Percentiles rank a stretch among this genome's conserved stretches.
These are phyloP conservation scores for Ophiostoma perfectum DNA, from an alignment of 2,329 filamentous ascomycete species.

Conservation along the genomic window DNA sequence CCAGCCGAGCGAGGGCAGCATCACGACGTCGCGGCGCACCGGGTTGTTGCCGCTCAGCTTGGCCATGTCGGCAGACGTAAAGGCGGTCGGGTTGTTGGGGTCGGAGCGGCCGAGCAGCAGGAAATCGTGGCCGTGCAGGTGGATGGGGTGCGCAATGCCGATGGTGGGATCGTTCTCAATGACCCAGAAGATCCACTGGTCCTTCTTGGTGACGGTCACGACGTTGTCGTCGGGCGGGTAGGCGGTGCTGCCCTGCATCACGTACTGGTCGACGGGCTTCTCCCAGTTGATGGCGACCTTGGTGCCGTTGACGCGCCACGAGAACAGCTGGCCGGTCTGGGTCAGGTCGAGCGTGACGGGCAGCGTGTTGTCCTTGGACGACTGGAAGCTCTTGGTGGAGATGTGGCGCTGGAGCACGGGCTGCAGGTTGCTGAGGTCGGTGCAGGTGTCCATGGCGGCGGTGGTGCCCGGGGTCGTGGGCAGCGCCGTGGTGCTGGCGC, in stretches of 20 bases:
- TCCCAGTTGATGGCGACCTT: constrained; percentile 35
- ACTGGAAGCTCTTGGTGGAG: constrained; percentile 22
- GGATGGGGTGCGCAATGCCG: constrained; percentile 26
- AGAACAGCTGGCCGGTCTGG: constrained; percentile 33
- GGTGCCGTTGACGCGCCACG: constrained; percentile 30
- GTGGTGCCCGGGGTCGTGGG: constrained; percentile 33
- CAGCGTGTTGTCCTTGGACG: constrained; percentile 23
- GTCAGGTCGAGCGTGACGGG: constrained; percentile 30
- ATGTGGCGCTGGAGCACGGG: constrained; percentile 27
- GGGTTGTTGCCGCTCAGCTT: constrained; percentile 37
- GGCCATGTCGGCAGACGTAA: constrained; percentile 24
- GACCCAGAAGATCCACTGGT: constrained; percentile 26
- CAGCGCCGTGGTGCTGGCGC: constrained; percentile 29
- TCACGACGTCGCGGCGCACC: constrained; percentile 41
- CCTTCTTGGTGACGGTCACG: constrained; percentile 24
- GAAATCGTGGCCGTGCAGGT: constrained; percentile 32
- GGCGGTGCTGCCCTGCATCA: constrained; percentile 29
- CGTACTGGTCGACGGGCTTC: constrained; percentile 35
- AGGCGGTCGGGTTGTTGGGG: constrained; percentile 17
- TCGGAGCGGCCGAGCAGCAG: constrained; percentile 28
- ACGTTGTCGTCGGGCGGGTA: constrained; percentile 17
- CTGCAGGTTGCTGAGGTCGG: constrained; percentile 24
- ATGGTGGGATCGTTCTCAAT: constrained; percentile 23
- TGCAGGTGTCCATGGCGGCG: constrained; percentile 23
- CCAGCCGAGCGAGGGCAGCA: constrained; percentile 40